A percentile compares a stretch with the other conserved stretches of the same genome.
phyloP scores from a whole-genome alignment of 2,329 filamentous ascomycete species.

The Alternaria infectoria region DNA sequence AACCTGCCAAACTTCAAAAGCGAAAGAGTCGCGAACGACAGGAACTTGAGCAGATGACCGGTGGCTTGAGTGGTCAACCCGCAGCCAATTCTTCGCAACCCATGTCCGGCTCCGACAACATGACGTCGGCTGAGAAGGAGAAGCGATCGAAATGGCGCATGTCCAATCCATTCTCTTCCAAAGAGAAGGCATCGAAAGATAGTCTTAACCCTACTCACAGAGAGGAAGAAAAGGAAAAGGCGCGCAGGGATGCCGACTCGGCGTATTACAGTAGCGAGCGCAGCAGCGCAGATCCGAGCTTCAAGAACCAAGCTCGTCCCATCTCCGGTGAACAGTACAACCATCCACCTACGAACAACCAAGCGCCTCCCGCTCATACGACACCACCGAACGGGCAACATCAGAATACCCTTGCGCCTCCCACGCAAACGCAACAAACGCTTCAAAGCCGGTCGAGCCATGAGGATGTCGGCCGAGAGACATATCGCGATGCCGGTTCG shows the following conservation, averaged over 20 bases:
- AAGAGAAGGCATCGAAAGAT: slow-evolving; percentile 37
- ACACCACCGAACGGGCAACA: slow-evolving; percentile 6
- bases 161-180: slow-evolving; percentile 46
- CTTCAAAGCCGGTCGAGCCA: slow-evolving; percentile 26
- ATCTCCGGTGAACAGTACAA: slow-evolving; percentile 37
- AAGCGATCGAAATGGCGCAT: slow-evolving; percentile 47
- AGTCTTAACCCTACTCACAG: slow-evolving; percentile 5
- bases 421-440: slow-evolving; percentile 15
- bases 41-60: slow-evolving; percentile 32
- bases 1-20: slow-evolving; percentile 41
- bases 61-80: slow-evolving; percentile 21
- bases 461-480: slow-evolving; percentile 38
- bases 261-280: slow-evolving; percentile 45
- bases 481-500: slow-evolving; percentile 39
- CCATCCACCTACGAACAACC: slow-evolving; percentile 17
- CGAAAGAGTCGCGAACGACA: slow-evolving; percentile 39
- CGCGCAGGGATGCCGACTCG: slow-evolving; percentile 34
- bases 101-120: slow-evolving; percentile 22
- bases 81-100: slow-evolving; percentile 26
- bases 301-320: slow-evolving; percentile 35
- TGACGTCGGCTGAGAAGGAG: slow-evolving; percentile 36
- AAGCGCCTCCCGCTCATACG: slow-evolving; percentile 19
- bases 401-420: slow-evolving; percentile 21
- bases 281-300: slow-evolving; percentile 40
- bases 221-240: slow-evolving; percentile 19